These are phyloP conservation scores for Pythium graminicola DNA, from an alignment of 352 stramenopile species.

Conservation along the genomic window DNA sequence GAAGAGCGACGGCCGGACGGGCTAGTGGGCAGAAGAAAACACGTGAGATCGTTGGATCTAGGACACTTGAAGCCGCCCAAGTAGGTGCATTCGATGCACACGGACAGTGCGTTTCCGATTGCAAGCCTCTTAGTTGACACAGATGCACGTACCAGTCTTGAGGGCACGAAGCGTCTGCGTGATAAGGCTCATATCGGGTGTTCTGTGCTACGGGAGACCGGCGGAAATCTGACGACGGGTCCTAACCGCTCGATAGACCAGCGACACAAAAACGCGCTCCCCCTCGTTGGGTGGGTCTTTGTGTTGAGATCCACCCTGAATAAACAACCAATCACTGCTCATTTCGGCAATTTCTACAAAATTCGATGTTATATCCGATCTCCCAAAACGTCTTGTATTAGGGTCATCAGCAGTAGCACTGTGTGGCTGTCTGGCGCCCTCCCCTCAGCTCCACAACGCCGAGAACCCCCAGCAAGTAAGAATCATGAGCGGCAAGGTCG, in stretches of 20 bases:
- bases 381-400: slow-evolving; percentile 6
- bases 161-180: slow-evolving; percentile 71
- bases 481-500: slow-evolving; percentile 60
- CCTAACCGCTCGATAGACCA: slow-evolving; percentile 19
- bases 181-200: slow-evolving; percentile 67
- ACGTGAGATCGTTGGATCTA: slow-evolving; percentile 10
- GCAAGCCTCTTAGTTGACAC: not conserved
- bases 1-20: slow-evolving; percentile 40
- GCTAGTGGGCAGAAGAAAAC: slow-evolving; percentile 26
- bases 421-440: slow-evolving; percentile 20
- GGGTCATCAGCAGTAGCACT: slow-evolving; percentile 8
- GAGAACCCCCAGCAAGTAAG: slow-evolving; percentile 5
- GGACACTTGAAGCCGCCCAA: not conserved
- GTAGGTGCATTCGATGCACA: not conserved
- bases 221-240: slow-evolving; percentile 32
- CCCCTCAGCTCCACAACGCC: not conserved
- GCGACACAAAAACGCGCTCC: slow-evolving; percentile 25
- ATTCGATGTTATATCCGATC: not conserved
- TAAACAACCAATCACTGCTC: too few relatives aligned
- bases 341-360: not conserved
- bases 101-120: not conserved
- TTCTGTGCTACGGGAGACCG: slow-evolving; percentile 23
- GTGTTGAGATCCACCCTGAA: slow-evolving; percentile 5
- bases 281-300: slow-evolving; percentile 2
- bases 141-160: slow-evolving; percentile 56